phyloP scores from a whole-genome alignment of 106 monocot species.

The Dendrobium catenatum region DNA sequence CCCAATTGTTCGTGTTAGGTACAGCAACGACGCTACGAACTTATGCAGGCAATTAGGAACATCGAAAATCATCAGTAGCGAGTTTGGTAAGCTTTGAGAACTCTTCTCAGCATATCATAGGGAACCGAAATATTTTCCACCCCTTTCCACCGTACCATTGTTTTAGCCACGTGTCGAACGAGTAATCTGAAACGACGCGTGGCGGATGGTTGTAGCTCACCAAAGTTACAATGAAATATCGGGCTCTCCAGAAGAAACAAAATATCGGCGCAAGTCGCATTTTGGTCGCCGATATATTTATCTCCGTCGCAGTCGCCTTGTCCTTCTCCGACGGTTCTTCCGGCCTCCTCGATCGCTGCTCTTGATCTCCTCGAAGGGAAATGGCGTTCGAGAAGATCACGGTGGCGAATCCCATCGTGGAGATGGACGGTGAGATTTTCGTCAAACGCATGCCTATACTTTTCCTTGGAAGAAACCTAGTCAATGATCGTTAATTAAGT shows the following conservation, averaged over 20 bases:
- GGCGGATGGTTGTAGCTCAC: background rate
- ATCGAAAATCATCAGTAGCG: too few relatives aligned
- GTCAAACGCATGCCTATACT: background rate
- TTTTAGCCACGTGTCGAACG: too few relatives aligned
- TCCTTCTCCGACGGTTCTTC: background rate
- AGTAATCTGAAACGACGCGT: background rate
- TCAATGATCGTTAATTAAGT: background rate
- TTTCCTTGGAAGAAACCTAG: background rate
- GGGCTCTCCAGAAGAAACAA: too few relatives aligned
- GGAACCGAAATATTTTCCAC: too few relatives aligned
- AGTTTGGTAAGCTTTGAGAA: too few relatives aligned
- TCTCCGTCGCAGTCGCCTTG: background rate
- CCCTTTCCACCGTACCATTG: too few relatives aligned
- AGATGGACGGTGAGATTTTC: slow-evolving; percentile 38
- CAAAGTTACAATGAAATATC: too few relatives aligned
- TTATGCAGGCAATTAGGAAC: too few relatives aligned
- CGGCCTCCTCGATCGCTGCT: background rate
- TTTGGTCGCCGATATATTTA: background rate
- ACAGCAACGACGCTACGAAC: too few relatives aligned
- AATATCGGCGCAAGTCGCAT: background rate
- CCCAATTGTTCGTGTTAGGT: too few relatives aligned
- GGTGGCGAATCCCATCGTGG: slow-evolving; percentile 40
- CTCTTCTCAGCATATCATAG: too few relatives aligned
- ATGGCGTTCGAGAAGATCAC: slow-evolving; percentile 40
- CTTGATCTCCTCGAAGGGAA: background rate